Evolutionary conservation across 805 yeast species (phyloP).

Genomic region (Lachancea dasiensis): DNA sequence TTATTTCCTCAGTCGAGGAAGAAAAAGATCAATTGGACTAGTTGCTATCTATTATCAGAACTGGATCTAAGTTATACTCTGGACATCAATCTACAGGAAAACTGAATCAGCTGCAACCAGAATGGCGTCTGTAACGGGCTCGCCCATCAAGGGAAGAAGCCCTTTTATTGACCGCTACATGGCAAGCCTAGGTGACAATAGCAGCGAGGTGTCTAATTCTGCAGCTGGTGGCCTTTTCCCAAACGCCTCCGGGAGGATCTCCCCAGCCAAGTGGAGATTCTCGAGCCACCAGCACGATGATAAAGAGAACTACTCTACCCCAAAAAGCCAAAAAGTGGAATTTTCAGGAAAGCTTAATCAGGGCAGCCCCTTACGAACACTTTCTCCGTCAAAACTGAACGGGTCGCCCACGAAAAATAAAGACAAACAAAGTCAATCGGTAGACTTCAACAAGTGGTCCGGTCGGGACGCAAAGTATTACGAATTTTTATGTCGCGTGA

Average conservation of each 20-base stretch:
- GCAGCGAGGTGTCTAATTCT: constrained; percentile 16
- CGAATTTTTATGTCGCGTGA: constrained; percentile 74
- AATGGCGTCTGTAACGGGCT: constrained; percentile 18
- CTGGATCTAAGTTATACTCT: no score
- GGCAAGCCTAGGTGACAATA: constrained; percentile 17
- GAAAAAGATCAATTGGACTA: no score
- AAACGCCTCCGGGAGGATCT: no score
- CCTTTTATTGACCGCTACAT: constrained; percentile 21
- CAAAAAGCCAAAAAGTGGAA: constrained; percentile 9
- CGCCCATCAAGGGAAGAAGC: constrained; percentile 17
- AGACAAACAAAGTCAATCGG: neutral
- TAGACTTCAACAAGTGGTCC: constrained; percentile 4
- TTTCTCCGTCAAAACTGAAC: constrained; percentile 2
- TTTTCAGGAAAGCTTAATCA: neutral
- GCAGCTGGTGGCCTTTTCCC: no score
- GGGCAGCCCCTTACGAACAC: constrained; percentile 1
- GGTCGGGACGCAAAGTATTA: constrained; percentile 43
- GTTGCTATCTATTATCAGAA: no score
- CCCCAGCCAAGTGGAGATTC: no score
- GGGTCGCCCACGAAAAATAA: no score
- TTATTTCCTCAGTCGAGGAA: no score
- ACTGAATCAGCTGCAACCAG: neutral
- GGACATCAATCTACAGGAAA: no score
- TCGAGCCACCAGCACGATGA: no score
- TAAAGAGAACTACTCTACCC: constrained; percentile 19